Base-by-base conservation (phyloP, 73 alveolate genomes). In the Paraurostyla sp. region DNA sequence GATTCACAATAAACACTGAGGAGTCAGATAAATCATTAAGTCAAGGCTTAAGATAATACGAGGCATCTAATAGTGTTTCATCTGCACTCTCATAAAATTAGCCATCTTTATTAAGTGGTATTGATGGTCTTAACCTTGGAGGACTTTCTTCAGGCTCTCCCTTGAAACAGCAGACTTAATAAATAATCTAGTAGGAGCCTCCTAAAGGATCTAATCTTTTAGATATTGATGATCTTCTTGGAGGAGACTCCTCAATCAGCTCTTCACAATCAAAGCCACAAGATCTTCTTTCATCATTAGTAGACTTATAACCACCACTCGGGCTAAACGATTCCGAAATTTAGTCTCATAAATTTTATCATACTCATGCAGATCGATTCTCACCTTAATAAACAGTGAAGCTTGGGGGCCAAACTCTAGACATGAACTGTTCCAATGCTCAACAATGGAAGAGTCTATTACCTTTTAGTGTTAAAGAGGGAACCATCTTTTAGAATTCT, bases 391-490 rank as follows among this genome's bases (percentile, higher is more conserved):
- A 82, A 83, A 82, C 92, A 0, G 85, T 83, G 0, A 60, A 80
- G 68, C 49, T 78, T 0, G 71, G 71, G 11, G 41, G 50, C 0
- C 75, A 83, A 32, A 54, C 76, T 16, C 45, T 60, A 2, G 83
- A 57, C 15, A n/a, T 51, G 41, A 71, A 18, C 16, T 42, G 49
- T n/a, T 7, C 58, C 43, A 83, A 91, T 46, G 71, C 71, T 42
- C 22, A 58, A 20, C 40, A 91, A 58, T 91, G 93, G 93, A 91
- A 91, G 46, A 33, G 36, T 0, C 16, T 91, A 76, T 35, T 91
- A 49, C 96, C 96, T 20, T 25, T 27, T 25, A 33, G 60, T 29
- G 69, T 57, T 15, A 84, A 78, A 32, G 93, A 91, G n/a, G 96
- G 96, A 46, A 60, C 58, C 9, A 15, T 91, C 38, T 84, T 58